These are phyloP conservation scores for Skeletonema marinoi DNA, from an alignment of 108 stramenopile genomes.

Conservation along the genomic window DNA sequence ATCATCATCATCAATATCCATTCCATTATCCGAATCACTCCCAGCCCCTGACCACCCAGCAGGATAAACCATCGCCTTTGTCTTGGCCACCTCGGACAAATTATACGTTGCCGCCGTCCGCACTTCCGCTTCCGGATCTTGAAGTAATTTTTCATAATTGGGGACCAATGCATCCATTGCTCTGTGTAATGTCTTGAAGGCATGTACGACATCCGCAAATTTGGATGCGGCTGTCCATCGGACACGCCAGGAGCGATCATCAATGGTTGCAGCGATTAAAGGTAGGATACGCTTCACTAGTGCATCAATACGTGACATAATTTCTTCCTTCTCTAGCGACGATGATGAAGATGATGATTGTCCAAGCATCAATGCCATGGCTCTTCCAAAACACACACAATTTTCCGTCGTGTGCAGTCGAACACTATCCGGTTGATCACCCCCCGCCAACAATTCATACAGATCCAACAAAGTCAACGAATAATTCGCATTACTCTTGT, in stretches of 20 bases:
- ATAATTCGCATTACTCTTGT: constrained; percentile 42
- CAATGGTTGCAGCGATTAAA: constrained; percentile 79
- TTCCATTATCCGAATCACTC: constrained; percentile 6
- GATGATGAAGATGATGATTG: neutral
- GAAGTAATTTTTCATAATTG: constrained; percentile 87
- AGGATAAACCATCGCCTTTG: constrained; percentile 53
- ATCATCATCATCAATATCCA: constrained; percentile 14
- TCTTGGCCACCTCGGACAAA: constrained; percentile 79
- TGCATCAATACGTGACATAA: constrained; percentile 29
- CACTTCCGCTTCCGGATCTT: constrained; percentile 95
- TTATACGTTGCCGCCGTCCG: constrained; percentile 91
- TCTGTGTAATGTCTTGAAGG: constrained; percentile 59
- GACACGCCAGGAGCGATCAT: constrained; percentile 95
- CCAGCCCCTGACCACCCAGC: constrained; percentile 38
- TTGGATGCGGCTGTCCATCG: constrained; percentile 94
- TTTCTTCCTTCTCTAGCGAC: constrained; percentile 13
- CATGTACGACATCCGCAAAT: constrained; percentile 78
- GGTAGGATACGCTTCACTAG: constrained; percentile 74
- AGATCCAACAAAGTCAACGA: constrained; percentile 67
- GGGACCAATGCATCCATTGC: constrained; percentile 79
- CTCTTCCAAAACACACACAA: constrained; percentile 83
- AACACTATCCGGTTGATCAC: constrained; percentile 95
- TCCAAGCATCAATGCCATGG: constrained; percentile 52
- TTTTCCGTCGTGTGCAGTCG: constrained; percentile 92
- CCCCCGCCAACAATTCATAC: constrained; percentile 81